Evolutionary conservation across 2,329 filamentous ascomycete genomes (phyloP).

Genomic region (Apiospora saccharicola): DNA sequence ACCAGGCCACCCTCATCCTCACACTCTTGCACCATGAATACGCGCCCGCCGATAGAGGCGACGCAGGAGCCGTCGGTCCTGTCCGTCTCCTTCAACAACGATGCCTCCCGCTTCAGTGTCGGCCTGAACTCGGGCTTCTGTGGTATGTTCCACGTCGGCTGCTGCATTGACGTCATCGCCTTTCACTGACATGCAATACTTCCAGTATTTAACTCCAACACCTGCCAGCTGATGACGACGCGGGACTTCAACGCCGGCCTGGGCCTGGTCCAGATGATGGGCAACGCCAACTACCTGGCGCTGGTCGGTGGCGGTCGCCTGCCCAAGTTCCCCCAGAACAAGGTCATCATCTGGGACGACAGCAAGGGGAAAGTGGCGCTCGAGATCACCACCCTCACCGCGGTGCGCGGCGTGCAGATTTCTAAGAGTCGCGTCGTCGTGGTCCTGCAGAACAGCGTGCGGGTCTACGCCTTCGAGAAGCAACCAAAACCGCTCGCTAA

Average conservation of each 20-base stretch:
- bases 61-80: slow-evolving; percentile 78
- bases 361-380: slow-evolving; percentile 74
- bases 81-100: slow-evolving; percentile 85
- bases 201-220: slow-evolving; percentile 31
- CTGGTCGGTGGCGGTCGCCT: slow-evolving; percentile 87
- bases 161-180: neutral
- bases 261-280: slow-evolving; percentile 85
- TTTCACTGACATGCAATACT: slow-evolving; percentile 22
- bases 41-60: slow-evolving; percentile 82
- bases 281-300: slow-evolving; percentile 84
- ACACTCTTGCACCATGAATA: slow-evolving; percentile 74
- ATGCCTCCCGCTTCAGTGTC: slow-evolving; percentile 85
- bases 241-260: slow-evolving; percentile 80
- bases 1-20: neutral
- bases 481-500: slow-evolving; percentile 73
- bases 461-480: slow-evolving; percentile 80
- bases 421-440: slow-evolving; percentile 80
- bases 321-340: slow-evolving; percentile 87
- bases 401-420: slow-evolving; percentile 81
- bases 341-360: slow-evolving; percentile 95
- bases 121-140: slow-evolving; percentile 87
- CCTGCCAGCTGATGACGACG: slow-evolving; percentile 21
- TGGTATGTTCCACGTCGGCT: slow-evolving; percentile 59
- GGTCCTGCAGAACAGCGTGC: slow-evolving; percentile 81
- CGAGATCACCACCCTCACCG: slow-evolving; percentile 82